These are phyloP conservation scores for Lyophyllum shimeji DNA, from an alignment of 768 basidiomycete species.

Conservation along the genomic window DNA sequence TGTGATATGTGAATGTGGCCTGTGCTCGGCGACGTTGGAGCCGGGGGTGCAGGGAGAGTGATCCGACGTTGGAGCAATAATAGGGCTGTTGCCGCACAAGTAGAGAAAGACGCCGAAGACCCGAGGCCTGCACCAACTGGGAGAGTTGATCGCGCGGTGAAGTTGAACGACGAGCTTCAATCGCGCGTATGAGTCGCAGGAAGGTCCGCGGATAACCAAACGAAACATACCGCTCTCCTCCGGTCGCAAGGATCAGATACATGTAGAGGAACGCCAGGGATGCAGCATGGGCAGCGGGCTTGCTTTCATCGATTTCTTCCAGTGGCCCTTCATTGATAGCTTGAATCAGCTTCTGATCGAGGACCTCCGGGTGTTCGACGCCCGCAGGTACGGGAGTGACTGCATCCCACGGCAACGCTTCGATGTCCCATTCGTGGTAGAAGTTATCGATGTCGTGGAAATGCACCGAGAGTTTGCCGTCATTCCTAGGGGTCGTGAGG, in stretches of 20 bases:
- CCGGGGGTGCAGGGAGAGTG: slow-evolving; percentile 49
- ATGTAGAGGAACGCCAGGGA: slow-evolving; percentile 85
- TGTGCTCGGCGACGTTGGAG: slow-evolving; percentile 39
- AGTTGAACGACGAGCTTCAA: slow-evolving; percentile 71
- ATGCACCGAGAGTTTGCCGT: slow-evolving; percentile 70
- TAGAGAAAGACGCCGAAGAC: slow-evolving; percentile 94
- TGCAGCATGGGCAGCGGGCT: slow-evolving; percentile 41
- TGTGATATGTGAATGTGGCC: slow-evolving; percentile 65
- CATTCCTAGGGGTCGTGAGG: slow-evolving; percentile 71
- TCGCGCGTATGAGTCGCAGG: slow-evolving; percentile 14
- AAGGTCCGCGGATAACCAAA: slow-evolving; percentile 12
- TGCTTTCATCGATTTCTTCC: slow-evolving; percentile 31
- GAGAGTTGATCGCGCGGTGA: slow-evolving; percentile 82
- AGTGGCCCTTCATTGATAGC: slow-evolving; percentile 57
- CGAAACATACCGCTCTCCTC: slow-evolving; percentile 52
- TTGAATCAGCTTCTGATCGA: slow-evolving; percentile 74
- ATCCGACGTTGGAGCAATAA: slow-evolving; percentile 77
- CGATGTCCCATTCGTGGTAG: slow-evolving; percentile 78
- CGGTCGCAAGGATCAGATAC: slow-evolving; percentile 76
- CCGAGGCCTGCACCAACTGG: slow-evolving; percentile 96
- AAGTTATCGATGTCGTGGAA: slow-evolving; percentile 80
- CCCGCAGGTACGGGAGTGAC: slow-evolving; percentile 53
- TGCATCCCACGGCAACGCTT: slow-evolving; percentile 76
- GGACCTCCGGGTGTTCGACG: slow-evolving; percentile 56
- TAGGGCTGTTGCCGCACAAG: slow-evolving; percentile 78